Evolutionary conservation across 345 rosid species (phyloP).

Genomic region (Schrenkiella parvula): DNA sequence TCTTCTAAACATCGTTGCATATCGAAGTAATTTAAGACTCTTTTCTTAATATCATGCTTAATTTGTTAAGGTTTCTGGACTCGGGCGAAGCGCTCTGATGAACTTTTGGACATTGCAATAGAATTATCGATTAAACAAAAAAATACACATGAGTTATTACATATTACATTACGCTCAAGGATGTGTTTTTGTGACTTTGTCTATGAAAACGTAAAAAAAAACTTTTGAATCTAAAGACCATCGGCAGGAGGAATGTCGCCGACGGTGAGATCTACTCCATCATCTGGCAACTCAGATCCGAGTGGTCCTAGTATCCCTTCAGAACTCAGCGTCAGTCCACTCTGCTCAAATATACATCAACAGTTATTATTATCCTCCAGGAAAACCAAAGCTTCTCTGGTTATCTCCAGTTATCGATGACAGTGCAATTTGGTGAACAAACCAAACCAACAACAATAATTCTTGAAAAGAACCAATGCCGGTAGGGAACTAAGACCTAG

Average conservation of each 20-base stretch:
- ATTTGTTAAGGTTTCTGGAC: too few species aligned
- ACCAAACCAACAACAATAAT: background rate
- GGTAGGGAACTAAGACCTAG: background rate
- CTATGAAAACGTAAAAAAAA: background rate
- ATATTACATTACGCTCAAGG: constrained; percentile 11
- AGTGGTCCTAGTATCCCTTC: constrained; percentile 79
- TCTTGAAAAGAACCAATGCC: background rate
- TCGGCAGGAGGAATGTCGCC: constrained; percentile 37
- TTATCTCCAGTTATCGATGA: background rate
- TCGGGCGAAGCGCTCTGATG: background rate
- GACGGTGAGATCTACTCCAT: constrained; percentile 68
- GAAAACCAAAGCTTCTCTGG: background rate
- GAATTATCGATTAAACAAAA: background rate
- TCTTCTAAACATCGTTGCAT: too few species aligned
- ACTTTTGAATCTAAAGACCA: constrained; percentile 20
- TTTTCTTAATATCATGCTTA: too few species aligned
- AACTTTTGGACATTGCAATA: background rate
- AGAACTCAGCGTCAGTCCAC: constrained; percentile 71
- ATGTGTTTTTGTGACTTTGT: constrained; percentile 12
- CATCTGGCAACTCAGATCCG: constrained; percentile 66
- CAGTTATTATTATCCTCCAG: background rate
- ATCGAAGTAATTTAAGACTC: too few species aligned
- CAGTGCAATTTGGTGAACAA: background rate
- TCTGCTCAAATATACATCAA: constrained; percentile 43
- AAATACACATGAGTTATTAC: background rate